phyloP scores from a whole-genome alignment of 768 basidiomycete species.

The Tulasnella sp. region DNA sequence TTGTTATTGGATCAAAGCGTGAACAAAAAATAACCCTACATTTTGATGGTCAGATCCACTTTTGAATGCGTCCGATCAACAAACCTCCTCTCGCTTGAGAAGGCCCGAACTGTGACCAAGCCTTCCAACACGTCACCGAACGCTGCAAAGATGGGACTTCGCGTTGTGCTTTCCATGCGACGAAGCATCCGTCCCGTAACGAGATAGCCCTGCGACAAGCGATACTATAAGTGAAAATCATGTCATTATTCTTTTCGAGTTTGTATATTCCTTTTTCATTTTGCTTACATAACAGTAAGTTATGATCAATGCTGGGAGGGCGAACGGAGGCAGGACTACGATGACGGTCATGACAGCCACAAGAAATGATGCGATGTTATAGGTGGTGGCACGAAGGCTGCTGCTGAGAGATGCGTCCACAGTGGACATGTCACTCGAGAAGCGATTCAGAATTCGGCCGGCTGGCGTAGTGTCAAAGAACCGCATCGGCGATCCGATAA shows the following conservation, averaged over 20 bases:
- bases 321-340: constrained; percentile 69
- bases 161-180: constrained; percentile 81
- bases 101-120: constrained; percentile 87
- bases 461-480: constrained; percentile 61
- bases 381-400: constrained; percentile 64
- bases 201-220: constrained; percentile 35
- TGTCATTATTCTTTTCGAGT: constrained; percentile 34
- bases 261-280: neutral
- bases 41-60: constrained; percentile 69
- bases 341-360: constrained; percentile 59
- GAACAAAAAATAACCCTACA: constrained; percentile 21
- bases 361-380: constrained; percentile 63
- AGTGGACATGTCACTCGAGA: constrained; percentile 79
- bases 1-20: neutral
- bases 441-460: constrained; percentile 40
- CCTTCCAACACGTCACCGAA: constrained; percentile 54
- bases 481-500: constrained; percentile 73
- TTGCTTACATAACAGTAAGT: too few relatives aligned
- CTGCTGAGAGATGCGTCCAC: constrained; percentile 63
- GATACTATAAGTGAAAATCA: too few relatives aligned
- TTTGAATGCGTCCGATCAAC: constrained; percentile 60
- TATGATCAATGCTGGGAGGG: constrained; percentile 63
- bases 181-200: constrained; percentile 75
- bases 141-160: constrained; percentile 74
- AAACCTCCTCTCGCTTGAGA: constrained; percentile 71